Percentiles rank a stretch among this genome's conserved stretches.
Conservation (phyloP, 345 rosid species). For the Heritiera fomes region DNA sequence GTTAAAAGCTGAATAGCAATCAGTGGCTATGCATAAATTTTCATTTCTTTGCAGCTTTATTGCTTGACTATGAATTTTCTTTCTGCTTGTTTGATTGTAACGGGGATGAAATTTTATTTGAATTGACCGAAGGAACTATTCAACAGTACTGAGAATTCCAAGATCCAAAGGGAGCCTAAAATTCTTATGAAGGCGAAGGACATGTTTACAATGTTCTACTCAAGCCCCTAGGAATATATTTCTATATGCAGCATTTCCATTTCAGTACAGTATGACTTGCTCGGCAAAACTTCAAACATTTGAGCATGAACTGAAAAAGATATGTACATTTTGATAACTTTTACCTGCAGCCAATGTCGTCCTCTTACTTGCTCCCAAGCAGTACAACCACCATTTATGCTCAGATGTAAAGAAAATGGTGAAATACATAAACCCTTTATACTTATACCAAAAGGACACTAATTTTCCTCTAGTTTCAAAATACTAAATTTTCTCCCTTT, state of each 20-base stretch:
- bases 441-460: no score
- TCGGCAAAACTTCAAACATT: background rate
- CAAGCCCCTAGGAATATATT: background rate
- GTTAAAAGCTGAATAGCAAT: background rate
- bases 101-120: no score
- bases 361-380: constrained; percentile 19
- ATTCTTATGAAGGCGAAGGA: background rate
- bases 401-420: background rate
- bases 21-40: background rate
- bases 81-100: no score
- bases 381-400: constrained; percentile 15
- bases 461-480: no score
- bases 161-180: background rate
- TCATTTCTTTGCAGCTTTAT: background rate
- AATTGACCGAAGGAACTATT: background rate
- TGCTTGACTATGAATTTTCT: background rate
- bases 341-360: constrained; percentile 2
- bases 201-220: background rate
- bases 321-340: background rate
- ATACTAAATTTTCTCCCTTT: no score
- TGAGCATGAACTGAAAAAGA: constrained; percentile 9
- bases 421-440: no score
- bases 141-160: background rate
- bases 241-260: background rate
- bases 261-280: background rate